Evolutionary conservation across 805 yeast genomes (phyloP), one percentile per base, ranked within the genome.

Genomic region (Yamadazyma paraphyllophila): DNA sequence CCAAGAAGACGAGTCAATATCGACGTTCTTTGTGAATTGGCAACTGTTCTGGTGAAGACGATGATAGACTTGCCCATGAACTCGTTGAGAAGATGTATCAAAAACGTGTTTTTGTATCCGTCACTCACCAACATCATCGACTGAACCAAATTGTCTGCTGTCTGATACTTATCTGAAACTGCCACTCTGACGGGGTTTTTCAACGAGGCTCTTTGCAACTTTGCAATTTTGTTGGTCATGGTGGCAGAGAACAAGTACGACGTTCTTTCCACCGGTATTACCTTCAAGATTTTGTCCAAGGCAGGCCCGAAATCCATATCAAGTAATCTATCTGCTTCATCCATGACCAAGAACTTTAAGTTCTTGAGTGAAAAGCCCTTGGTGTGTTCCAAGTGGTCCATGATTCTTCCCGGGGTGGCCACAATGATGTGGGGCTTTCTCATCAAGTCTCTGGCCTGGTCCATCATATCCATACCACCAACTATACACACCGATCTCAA

Each of bases 381-480:
- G 14, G 97, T 92, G 55, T 87, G 81, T 59, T 91, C 96, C 59
- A 92, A 71, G 71, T 92, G 99, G 65, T 92, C 99, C 80, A 92
- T 82, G 48, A 91, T 71, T 64, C 96, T 76, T 42, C 96, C 96
- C 0, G 99, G 98, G 0, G 99, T 94, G 15, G 98, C 98, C 50
- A 92, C 96, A 45, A 92, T 78, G 38, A 92, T 79, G 61, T 92
- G 99, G 3, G 99, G 99, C 58, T 88, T 90, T 55, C 94, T 80
- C 85, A 88, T 86, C 57, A 92, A 74, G 52, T 94, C 97, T 50
- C 96, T 78, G 0, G 97, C 94, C 67, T 92, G 99, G 55, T 90
- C 96, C 94, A 94, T 89, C 87, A 88, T 86, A 62, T 89, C 96
- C 92, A 94, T 91, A 50, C 99, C 99, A 56, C 99, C 99, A 31